Percentiles rank a stretch among this genome's conserved stretches.
phyloP scores from a whole-genome alignment of 2,329 filamentous ascomycete genomes.

The Sclerotinia subarctica region DNA sequence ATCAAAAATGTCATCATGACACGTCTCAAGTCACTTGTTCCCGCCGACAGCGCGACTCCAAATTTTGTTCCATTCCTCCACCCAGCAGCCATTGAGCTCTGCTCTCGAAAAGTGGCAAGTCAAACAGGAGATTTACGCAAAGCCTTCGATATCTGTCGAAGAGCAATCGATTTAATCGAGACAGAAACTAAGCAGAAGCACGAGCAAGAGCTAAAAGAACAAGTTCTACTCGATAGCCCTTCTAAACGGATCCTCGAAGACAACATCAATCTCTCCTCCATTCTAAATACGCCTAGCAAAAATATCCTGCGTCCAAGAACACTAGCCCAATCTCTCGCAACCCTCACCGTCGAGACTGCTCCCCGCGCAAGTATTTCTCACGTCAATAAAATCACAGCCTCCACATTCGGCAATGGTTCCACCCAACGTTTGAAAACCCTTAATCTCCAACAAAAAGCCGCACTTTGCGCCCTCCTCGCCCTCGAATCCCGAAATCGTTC shows the following conservation, averaged over 20 bases:
- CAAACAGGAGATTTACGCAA: conserved; percentile 94
- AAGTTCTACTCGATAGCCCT: conserved; percentile 57
- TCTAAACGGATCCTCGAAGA: conserved; percentile 77
- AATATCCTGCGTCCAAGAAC: conserved; percentile 39
- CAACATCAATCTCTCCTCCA: conserved; percentile 71
- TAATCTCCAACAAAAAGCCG: conserved; percentile 95
- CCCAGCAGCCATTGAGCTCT: conserved; percentile 88
- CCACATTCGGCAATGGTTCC: conserved; percentile 86
- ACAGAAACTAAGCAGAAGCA: conserved; percentile 75
- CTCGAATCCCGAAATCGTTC: conserved; percentile 72
- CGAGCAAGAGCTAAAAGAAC: conserved; percentile 58
- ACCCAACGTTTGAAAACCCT: conserved; percentile 79
- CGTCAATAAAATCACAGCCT: conserved; percentile 84
- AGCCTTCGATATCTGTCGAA: conserved; percentile 89
- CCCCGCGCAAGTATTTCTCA: conserved; percentile 87
- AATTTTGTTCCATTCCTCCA: conserved; percentile 83
- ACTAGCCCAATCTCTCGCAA: conserved; percentile 48
- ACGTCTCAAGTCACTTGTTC: conserved; percentile 73
- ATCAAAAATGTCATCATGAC: conserved; percentile 83
- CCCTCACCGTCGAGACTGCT: conserved; percentile 71
- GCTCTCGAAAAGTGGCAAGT: conserved; percentile 88
- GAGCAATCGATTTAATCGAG: conserved; percentile 86
- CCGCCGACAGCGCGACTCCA: conserved; percentile 50
- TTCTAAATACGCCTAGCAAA: conserved; percentile 41
- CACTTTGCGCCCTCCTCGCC: conserved; percentile 81